Conservation (phyloP, 192 early-diverging fungal genomes). For the Entrophospora sp. region DNA sequence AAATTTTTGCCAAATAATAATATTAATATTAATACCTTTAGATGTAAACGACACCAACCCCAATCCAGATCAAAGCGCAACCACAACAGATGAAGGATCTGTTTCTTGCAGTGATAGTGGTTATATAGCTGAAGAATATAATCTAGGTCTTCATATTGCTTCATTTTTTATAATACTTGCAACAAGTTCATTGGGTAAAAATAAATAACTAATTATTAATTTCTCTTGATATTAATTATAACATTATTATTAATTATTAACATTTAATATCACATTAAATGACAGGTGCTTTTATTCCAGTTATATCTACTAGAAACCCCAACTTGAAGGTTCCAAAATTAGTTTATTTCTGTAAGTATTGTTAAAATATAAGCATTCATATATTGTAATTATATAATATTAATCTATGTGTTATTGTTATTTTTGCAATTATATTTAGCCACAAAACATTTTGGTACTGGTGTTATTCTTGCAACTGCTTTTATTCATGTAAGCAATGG, state of each 20-base stretch:
- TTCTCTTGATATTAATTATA: background rate
- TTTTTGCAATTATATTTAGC: background rate
- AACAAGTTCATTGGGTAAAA: conserved; percentile 39
- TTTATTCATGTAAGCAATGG: conserved; percentile 49
- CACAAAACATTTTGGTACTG: conserved; percentile 39
- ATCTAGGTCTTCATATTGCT: conserved; percentile 37
- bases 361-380: background rate
- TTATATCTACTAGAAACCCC: conserved; percentile 20
- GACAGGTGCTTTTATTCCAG: conserved; percentile 36
- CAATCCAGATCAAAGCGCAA: too few species aligned
- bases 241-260: background rate
- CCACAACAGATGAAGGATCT: too few species aligned
- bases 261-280: background rate
- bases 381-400: background rate
- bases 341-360: background rate
- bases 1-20: too few species aligned
- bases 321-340: background rate
- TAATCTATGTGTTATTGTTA: background rate
- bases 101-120: too few species aligned
- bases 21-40: too few species aligned
- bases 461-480: conserved; percentile 65
- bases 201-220: background rate
- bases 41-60: too few species aligned
- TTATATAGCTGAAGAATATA: too few species aligned
- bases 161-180: conserved; percentile 48